Conservation (phyloP, 2,329 filamentous ascomycete species). For the Colletotrichum tofieldiae region DNA sequence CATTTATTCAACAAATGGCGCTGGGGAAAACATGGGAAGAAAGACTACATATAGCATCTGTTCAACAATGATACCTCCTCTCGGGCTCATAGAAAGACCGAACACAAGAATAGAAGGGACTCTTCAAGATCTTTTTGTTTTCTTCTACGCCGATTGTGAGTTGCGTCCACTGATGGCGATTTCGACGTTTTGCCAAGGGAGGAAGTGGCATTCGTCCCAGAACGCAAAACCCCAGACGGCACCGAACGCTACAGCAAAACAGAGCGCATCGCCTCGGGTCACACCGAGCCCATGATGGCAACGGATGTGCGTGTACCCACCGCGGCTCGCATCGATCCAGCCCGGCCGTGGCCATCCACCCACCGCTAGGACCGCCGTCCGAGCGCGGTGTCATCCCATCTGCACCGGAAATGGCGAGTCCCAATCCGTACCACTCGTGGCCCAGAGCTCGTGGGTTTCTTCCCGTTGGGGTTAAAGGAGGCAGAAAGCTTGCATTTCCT, state of each 20-base stretch:
- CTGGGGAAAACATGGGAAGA: conserved; percentile 39
- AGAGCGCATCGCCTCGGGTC: background rate
- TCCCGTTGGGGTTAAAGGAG: background rate
- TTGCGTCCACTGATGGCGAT: background rate
- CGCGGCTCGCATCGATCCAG: background rate
- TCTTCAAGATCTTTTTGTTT: background rate
- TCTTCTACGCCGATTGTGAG: no score
- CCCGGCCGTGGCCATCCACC: background rate
- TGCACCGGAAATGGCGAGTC: background rate
- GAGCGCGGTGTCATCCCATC: background rate
- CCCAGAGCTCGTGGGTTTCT: background rate
- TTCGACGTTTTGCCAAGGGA: background rate
- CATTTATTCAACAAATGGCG: conserved; percentile 46
- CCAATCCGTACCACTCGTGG: background rate
- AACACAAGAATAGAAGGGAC: conserved; percentile 26
- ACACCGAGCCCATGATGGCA: background rate
- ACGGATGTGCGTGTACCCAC: background rate
- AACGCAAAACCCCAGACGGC: background rate
- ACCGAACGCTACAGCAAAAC: background rate
- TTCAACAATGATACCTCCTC: conserved; percentile 45
- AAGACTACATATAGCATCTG: conserved; percentile 37
- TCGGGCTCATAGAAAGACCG: conserved; percentile 31
- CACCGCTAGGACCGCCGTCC: background rate
- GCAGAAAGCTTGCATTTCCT: background rate
- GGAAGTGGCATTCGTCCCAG: background rate